Percentiles rank a stretch among this genome's conserved stretches.
These are phyloP conservation scores for Paxillus ammoniavirescens DNA, from an alignment of 768 basidiomycete genomes.

Conservation along the genomic window DNA sequence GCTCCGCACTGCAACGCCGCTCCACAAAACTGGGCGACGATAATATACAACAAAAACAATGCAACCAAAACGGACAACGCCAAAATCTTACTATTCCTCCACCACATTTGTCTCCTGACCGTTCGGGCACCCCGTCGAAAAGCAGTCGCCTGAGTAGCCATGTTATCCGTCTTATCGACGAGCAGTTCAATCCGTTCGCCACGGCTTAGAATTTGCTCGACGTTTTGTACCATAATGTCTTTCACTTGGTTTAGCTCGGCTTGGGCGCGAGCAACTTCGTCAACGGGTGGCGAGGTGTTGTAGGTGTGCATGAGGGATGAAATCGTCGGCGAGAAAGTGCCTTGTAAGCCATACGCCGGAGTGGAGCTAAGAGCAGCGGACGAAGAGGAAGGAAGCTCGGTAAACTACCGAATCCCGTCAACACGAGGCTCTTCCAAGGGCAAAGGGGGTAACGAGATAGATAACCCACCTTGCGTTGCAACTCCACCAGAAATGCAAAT, in stretches of 20 bases:
- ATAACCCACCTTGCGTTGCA: conserved; percentile 67
- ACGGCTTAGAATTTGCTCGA: conserved; percentile 90
- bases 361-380: conserved; percentile 44
- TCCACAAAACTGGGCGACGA: conserved; percentile 90
- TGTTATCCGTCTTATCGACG: conserved; percentile 95
- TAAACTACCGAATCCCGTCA: conserved; percentile 44
- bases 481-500: conserved; percentile 86
- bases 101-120: conserved; percentile 87
- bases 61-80: conserved; percentile 69
- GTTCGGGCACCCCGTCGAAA: conserved; percentile 86
- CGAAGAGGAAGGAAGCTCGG: conserved; percentile 61
- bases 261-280: conserved; percentile 89
- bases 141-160: conserved; percentile 91
- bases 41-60: conserved; percentile 72
- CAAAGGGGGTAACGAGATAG: conserved; percentile 1
- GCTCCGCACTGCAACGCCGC: conserved; percentile 65
- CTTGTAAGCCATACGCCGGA: conserved; percentile 67
- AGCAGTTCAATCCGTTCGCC: conserved; percentile 95
- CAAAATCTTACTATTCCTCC: conserved; percentile 74
- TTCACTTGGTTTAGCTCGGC: conserved; percentile 88
- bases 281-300: conserved; percentile 83
- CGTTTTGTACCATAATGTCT: conserved; percentile 98
- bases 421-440: conserved; percentile 1
- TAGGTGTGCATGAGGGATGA: conserved; percentile 81
- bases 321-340: conserved; percentile 67